These are phyloP conservation scores for Scedosporium aurantiacum DNA, from an alignment of 2,329 filamentous ascomycete species.

Conservation along the genomic window DNA sequence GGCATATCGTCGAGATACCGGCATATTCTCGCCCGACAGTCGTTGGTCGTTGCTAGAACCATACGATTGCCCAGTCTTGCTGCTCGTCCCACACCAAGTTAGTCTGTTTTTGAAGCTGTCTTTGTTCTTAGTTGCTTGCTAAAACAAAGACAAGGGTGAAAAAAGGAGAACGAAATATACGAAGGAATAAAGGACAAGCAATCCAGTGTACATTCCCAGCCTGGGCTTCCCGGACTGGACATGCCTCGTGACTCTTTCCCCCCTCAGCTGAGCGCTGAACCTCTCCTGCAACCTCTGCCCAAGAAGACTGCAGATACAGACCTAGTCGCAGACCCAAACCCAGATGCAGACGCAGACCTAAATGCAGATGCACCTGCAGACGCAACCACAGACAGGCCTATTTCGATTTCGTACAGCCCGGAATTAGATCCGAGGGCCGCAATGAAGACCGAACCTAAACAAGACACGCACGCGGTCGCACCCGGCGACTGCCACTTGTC, in stretches of 20 bases:
- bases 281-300: background rate
- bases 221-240: background rate
- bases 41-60: background rate
- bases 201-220: background rate
- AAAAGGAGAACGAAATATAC: no score
- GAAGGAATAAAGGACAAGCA: background rate
- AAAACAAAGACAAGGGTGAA: background rate
- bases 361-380: background rate
- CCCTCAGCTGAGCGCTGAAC: background rate
- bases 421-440: background rate
- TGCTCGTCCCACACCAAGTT: background rate
- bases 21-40: background rate
- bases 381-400: no score
- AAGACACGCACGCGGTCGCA: background rate
- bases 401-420: background rate
- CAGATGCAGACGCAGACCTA: no score
- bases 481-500: background rate
- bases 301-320: background rate
- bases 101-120: background rate
- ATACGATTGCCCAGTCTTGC: background rate
- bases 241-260: slow-evolving; percentile 1
- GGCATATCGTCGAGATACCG: background rate
- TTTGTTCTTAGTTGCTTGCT: background rate
- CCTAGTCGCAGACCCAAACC: background rate
- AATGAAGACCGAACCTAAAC: background rate